Percentiles rank a stretch among this genome's conserved stretches.
Conservation (phyloP, 768 basidiomycete species). For the Mycena venus region DNA sequence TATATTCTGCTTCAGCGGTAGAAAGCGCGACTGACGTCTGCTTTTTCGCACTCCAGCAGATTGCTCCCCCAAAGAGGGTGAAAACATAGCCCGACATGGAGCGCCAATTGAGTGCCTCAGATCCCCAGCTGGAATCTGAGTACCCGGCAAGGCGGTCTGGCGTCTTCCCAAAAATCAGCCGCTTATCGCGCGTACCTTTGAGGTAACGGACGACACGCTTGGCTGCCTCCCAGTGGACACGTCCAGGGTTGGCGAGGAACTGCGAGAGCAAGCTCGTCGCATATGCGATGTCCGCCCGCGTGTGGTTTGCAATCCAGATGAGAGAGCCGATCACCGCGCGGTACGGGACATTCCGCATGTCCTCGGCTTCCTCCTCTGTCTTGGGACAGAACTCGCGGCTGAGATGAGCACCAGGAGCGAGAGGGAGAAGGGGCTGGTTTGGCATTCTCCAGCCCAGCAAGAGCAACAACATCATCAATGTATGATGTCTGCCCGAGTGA, state of each 20-base stretch:
- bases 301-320: conserved; percentile 42
- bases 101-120: too few species aligned
- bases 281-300: conserved; percentile 37
- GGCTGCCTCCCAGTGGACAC: conserved; percentile 51
- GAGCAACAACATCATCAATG: too few species aligned
- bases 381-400: conserved; percentile 15
- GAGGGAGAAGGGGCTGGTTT: background rate
- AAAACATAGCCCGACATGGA: conserved; percentile 50
- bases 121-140: conserved; percentile 28
- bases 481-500: too few species aligned
- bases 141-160: conserved; percentile 23
- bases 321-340: conserved; percentile 39
- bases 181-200: too few species aligned
- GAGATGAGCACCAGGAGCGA: too few species aligned
- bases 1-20: too few species aligned
- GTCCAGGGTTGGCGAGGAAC: conserved; percentile 43
- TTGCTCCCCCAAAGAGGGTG: conserved; percentile 42
- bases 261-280: conserved; percentile 41
- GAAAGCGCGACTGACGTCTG: too few species aligned
- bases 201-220: too few species aligned
- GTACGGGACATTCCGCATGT: conserved; percentile 41
- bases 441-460: too few species aligned
- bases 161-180: too few species aligned
- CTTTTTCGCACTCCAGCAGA: conserved; percentile 52
- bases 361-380: conserved; percentile 5